Base-by-base conservation (phyloP, 768 basidiomycete species). In the Pleurotus giganteus region DNA sequence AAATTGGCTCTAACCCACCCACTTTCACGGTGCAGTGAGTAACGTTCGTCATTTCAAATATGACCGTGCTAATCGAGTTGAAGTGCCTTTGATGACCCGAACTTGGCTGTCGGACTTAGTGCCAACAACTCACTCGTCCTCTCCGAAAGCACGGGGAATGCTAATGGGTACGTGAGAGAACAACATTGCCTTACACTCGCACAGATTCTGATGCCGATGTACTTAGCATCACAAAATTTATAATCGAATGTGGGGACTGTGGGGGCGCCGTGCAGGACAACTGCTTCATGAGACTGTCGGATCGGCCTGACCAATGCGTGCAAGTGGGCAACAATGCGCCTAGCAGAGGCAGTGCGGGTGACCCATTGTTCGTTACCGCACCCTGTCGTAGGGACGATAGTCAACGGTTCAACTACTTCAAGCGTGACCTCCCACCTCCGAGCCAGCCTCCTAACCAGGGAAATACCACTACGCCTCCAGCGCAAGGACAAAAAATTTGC, bases 341-440 rank as follows among this genome's bases (percentile, higher is more conserved):
- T 12, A 36, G 21, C n/a, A 34, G 49, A 36, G 49, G 49, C 11
- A 15, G 1, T n/a, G 7, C 49, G 21, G 49, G 49, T n/a, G 49
- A 50, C 26, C 32, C 34, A 4, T 15, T 50, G 19, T 50, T 50
- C 31, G 23, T 50, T 7, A 37, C 32, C 9, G n/a, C 49, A 8
- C 34, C 49, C 19, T 50, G 49, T 24, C 29, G 34, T 23, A 50
- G 34, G 23, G 49, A 50, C 27, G 49, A 50, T 26, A 50, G 49
- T 26, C 49, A 50, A 24, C 29, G 49, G 32, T 50, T 50, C 49
- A 50, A 50, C 32, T 50, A 50, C 31, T 45, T 45, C 44, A 45
- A 45, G 23, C 44, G 44, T 24, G 44, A 45, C 21, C 23, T 17
- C 24, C 19, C 9, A 11, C 19, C 31, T 37, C 32, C 49, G 8